Base-by-base conservation (phyloP, 2,329 filamentous ascomycete genomes). In the Xylariaceae sp. region DNA sequence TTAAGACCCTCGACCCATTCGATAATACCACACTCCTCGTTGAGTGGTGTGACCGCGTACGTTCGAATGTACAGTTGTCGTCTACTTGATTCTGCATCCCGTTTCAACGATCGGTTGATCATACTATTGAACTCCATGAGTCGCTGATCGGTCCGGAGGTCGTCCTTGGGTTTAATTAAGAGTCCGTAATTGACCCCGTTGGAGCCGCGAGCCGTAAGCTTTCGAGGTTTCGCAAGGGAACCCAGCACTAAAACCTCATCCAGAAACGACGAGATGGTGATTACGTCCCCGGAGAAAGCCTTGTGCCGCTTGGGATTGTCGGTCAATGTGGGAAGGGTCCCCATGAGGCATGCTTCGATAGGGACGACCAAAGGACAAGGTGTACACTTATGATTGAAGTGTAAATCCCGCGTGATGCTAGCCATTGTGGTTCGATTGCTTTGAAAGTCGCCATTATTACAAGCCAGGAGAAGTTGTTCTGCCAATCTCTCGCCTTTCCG, bases 111-210 rank as follows among this genome's bases (percentile, higher is more conserved):
- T 57, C 95, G 85, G 72, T 99, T 99, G 78, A 99, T 98, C 85
- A 98, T 95, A 41, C 89, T 87, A 72, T 98, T 99, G 80, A 99
- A 99, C 71, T 99, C 96, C 93, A 99, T 99, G 17, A 99, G 86
- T 48, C 95, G 91, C 73, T 98, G 94, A 69, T 99, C 96, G 65
- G 96, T 99, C 47, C 95, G 89, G 21, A 99, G 83, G 73, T 99
- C 96, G 72, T 99, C 95, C 73, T 98, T 98, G 7, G 95, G 96
- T 71, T 99, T 99, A 79, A 96, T 96, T 53, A 99, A 82, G 6
- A 99, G 84, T 63, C 91, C 91, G 73, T 99, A 99, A 16, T 83
- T 82, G 56, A 89, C 89, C 6, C 96, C 95, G 74, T 99, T 92
- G 0, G 91, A 94, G 0, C 94, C 95, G 52, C 91, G 85, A 6